phyloP scores from a whole-genome alignment of 129 eudicot genomes.

The Artemisia argyi region DNA sequence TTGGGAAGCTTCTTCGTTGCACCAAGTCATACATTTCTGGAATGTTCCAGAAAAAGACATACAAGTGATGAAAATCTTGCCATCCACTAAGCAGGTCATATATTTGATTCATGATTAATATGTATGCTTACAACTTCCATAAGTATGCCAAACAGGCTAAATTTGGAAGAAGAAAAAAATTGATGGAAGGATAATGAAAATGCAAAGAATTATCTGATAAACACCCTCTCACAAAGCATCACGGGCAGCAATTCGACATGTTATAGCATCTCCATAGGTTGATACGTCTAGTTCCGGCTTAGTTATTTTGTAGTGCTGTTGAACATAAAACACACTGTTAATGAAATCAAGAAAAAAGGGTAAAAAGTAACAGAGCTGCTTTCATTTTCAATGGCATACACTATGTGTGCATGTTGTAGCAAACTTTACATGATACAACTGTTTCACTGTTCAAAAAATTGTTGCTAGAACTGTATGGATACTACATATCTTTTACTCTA shows the following conservation, averaged over 20 bases:
- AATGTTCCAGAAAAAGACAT: constrained; percentile 12
- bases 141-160: not conserved
- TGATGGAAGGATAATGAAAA: not conserved
- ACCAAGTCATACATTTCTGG: not conserved
- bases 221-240: constrained; percentile 68
- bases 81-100: constrained; percentile 6
- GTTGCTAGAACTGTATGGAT: not conserved
- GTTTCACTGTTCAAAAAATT: not conserved
- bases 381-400: not conserved
- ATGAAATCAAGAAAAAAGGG: not conserved
- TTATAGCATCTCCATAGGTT: constrained; percentile 80
- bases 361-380: not conserved
- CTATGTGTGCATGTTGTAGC: not conserved
- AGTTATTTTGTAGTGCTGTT: constrained; percentile 83
- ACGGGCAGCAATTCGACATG: constrained; percentile 90
- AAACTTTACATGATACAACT: too few relatives aligned
- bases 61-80: not conserved
- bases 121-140: not conserved
- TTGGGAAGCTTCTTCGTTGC: not conserved
- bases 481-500: not conserved
- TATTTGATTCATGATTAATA: constrained; percentile 5
- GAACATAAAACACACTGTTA: constrained; percentile 11
- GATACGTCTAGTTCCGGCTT: constrained; percentile 64
- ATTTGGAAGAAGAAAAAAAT: not conserved
- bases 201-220: not conserved